Evolutionary conservation across 441 rosid genomes (phyloP), one percentile per base, ranked within the genome.

Genomic region (Rhodomyrtus psidioides): DNA sequence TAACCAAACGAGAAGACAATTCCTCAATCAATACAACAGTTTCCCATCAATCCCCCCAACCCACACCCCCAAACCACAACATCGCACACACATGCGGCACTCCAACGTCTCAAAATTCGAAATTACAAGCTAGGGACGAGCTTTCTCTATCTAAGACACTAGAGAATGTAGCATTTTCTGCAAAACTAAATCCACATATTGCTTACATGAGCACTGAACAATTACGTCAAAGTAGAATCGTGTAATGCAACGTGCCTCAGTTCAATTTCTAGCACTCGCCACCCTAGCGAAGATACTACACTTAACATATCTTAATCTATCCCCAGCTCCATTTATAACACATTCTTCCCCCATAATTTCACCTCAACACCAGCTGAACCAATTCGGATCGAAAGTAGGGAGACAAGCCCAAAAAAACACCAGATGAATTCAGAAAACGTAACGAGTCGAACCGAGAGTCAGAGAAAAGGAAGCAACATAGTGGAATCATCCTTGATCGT

Each of bases 81-180:
- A 16, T 28, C 42, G 4, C 0, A 7, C 7, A 0, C 49, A 2
- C 4, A 3, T 19, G 49, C 14, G 0, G 0, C 79, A 19, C 46
- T 34, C 79, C 79, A 65, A 21, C 14, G 2, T 65, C 49, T 34
- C 79, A 34, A 65, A 65, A 65, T 65, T 34, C 49, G 15, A 34
- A 34, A 34, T 19, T 65, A 65, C 79, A 70, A 70, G 79, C n/a
- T 70, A 70, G 79, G 76, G 76, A 34, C 46, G 46, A 34, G 23
- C 76, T 65, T 65, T 30, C 75, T 62, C 76, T 19, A 65, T 30
- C 46, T 17, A 65, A 65, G 34, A 65, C 76, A 65, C 46, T 19
- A 65, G 46, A 34, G 46, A 65, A 65, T 34, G 76, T 65, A 34
- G 44, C 76, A 65, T 9, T 65, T 65, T 65, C 76, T 65, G n/a